phyloP scores from a whole-genome alignment of 2,329 filamentous ascomycete genomes.

The Monosporascus sp. region DNA sequence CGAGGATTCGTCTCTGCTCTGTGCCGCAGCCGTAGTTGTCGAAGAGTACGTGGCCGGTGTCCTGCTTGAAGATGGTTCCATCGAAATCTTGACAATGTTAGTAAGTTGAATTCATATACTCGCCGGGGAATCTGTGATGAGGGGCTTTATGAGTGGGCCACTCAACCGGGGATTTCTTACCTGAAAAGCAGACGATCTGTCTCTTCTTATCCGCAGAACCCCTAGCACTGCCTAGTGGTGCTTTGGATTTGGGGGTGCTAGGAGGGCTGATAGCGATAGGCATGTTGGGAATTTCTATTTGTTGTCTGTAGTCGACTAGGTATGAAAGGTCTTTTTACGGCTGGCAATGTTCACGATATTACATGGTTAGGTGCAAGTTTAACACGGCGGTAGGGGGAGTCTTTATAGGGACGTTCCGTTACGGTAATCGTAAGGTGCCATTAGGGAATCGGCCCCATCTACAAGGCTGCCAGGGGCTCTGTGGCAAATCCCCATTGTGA shows the following conservation, averaged over 20 bases:
- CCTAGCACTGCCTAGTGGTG: slow-evolving; percentile 17
- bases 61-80: slow-evolving; percentile 68
- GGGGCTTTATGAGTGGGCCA: too few relatives aligned
- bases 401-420: too few relatives aligned
- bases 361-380: too few relatives aligned
- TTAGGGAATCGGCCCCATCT: too few relatives aligned
- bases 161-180: slow-evolving; percentile 27
- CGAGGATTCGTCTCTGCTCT: slow-evolving; percentile 49
- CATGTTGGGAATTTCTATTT: slow-evolving; percentile 26
- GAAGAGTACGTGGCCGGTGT: slow-evolving; percentile 65
- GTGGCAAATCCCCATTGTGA: too few relatives aligned
- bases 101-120: neutral
- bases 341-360: neutral
- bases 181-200: slow-evolving; percentile 56
- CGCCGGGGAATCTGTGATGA: too few relatives aligned
- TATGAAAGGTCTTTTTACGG: neutral
- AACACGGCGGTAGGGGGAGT: too few relatives aligned
- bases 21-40: slow-evolving; percentile 59
- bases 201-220: slow-evolving; percentile 38
- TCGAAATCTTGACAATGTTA: slow-evolving; percentile 54
- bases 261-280: slow-evolving; percentile 33
- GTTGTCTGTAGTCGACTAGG: neutral
- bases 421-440: too few relatives aligned
- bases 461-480: too few relatives aligned
- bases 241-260: slow-evolving; percentile 23